Evolutionary conservation across 1,139 yeast genomes (phyloP), one percentile per base, ranked within the genome.

Genomic region (Taphrina pruni): DNA sequence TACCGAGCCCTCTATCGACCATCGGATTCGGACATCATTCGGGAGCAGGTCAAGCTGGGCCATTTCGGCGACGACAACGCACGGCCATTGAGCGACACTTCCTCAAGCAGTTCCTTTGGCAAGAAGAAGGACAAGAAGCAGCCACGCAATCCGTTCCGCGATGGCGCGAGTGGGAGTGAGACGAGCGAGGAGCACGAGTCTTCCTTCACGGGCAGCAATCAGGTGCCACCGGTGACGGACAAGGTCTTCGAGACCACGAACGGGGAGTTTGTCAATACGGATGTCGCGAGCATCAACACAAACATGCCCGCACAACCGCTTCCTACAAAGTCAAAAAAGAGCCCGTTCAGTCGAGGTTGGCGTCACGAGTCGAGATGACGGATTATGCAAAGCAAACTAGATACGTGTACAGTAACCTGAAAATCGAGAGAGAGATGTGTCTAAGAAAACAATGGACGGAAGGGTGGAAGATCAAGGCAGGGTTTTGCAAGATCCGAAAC

Each of bases 1-100:
- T 76, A 85, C 60, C 86, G 84, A 73, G 88, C 86, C 75, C 78
- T 89, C 56, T 86, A 82, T 76, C 80, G 79, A 75, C 99, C 99
- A 9, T 81, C 81, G 69, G 98, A 94, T 78, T 82, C 90, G 71
- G 98, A 94, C 76, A 87, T 94, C 73, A 85, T 94, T 71, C 83
- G 98, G 73, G 98, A 94, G 79, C 85, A 78, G 60, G 73, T 64
- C 50, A 43, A 57, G 12, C 11, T 64, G 38, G 67, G 67, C 2
- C 55, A 55, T 39, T 64, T 45, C 21, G 67, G 61, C 46, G 67
- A 64, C 32, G 67, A 55, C 38, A 12, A 35, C 14, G 51, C 61
- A 20, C 17, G 32, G 17, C 58, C 58, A 36, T 36, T 26, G 41
- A 58, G 62, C 17, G 62, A 58, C 52, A 45, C 39, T n/a, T 58